Evolutionary conservation across 2,329 filamentous ascomycete genomes (phyloP).

Genomic region (Hymenoscyphus infarciens): DNA sequence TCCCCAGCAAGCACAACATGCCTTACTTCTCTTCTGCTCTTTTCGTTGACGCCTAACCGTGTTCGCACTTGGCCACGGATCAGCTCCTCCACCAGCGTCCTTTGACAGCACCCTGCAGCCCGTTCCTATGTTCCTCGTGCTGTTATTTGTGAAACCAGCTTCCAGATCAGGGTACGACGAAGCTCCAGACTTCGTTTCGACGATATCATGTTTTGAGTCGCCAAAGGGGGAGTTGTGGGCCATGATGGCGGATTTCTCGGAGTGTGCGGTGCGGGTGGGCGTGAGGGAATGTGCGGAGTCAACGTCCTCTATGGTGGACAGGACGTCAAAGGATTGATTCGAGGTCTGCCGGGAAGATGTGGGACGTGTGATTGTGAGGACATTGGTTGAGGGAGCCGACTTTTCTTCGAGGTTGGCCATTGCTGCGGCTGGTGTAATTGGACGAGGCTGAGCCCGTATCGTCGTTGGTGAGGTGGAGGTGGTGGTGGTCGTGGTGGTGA

Average conservation of each 20-base stretch:
- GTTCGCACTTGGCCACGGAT: slow-evolving; percentile 11
- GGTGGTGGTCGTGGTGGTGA: not conserved
- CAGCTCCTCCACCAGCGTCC: slow-evolving; percentile 10
- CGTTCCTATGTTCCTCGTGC: not conserved
- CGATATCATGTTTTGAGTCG: slow-evolving; percentile 9
- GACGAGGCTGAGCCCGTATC: not conserved
- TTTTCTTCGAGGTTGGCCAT: slow-evolving; percentile 20
- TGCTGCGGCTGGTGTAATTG: slow-evolving; percentile 3
- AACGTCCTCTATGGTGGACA: slow-evolving; percentile 61
- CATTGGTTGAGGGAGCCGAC: slow-evolving; percentile 9
- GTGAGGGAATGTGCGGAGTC: slow-evolving; percentile 19
- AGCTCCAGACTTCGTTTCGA: slow-evolving; percentile 1
- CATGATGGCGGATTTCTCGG: slow-evolving; percentile 20
- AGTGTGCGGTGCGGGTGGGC: slow-evolving; percentile 12
- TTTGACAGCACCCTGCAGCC: slow-evolving; percentile 8
- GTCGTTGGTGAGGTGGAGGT: not conserved
- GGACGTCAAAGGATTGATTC: slow-evolving; percentile 19
- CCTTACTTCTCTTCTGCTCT: slow-evolving; percentile 10
- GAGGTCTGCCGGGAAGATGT: slow-evolving; percentile 16
- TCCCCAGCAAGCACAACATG: slow-evolving; percentile 15
- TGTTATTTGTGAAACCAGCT: not conserved
- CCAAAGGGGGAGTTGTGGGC: slow-evolving; percentile 7
- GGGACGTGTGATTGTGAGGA: slow-evolving; percentile 22
- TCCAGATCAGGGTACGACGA: slow-evolving; percentile 8
- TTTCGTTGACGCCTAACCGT: slow-evolving; percentile 11